Evolutionary conservation across 2,329 filamentous ascomycete species (phyloP).

Genomic region (Arachnopeziza araneosa): DNA sequence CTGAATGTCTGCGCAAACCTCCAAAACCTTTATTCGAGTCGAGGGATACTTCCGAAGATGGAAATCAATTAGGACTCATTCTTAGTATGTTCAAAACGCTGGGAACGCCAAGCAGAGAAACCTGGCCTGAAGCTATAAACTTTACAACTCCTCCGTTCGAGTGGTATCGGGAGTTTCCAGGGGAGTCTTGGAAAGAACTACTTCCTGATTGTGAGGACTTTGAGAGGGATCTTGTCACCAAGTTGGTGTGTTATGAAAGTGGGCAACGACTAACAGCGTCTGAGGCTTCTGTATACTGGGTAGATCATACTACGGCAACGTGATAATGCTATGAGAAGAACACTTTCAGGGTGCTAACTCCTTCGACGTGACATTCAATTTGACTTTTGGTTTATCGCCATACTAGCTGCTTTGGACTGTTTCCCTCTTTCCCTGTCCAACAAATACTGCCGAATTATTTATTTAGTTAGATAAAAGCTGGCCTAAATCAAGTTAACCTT

Average conservation of each 20-base stretch:
- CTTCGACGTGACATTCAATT: too few relatives aligned
- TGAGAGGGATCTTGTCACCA: conserved; percentile 60
- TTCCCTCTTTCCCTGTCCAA: too few relatives aligned
- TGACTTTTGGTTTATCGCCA: too few relatives aligned
- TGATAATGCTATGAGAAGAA: neutral
- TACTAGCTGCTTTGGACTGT: too few relatives aligned
- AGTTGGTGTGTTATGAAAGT: conserved; percentile 69
- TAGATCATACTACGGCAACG: neutral
- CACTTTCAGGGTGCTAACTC: too few relatives aligned
- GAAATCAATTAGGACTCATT: conserved; percentile 86
- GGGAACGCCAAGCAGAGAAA: conserved; percentile 74
- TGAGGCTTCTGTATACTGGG: conserved; percentile 38
- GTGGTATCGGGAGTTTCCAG: conserved; percentile 73
- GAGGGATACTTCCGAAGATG: conserved; percentile 65
- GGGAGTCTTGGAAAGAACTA: conserved; percentile 62
- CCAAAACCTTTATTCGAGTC: conserved; percentile 74
- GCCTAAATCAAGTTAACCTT: too few relatives aligned
- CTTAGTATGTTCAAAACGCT: conserved; percentile 88
- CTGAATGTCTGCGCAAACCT: conserved; percentile 58
- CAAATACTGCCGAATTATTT: too few relatives aligned
- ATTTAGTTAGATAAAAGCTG: too few relatives aligned
- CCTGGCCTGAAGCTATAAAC: conserved; percentile 72
- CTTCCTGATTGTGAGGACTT: conserved; percentile 53
- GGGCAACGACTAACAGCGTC: conserved; percentile 59
- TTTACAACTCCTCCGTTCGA: conserved; percentile 80